A percentile compares a stretch with the other conserved stretches of the same genome.
Conservation (phyloP, 345 rosid species). For the Euclidium syriacum region DNA sequence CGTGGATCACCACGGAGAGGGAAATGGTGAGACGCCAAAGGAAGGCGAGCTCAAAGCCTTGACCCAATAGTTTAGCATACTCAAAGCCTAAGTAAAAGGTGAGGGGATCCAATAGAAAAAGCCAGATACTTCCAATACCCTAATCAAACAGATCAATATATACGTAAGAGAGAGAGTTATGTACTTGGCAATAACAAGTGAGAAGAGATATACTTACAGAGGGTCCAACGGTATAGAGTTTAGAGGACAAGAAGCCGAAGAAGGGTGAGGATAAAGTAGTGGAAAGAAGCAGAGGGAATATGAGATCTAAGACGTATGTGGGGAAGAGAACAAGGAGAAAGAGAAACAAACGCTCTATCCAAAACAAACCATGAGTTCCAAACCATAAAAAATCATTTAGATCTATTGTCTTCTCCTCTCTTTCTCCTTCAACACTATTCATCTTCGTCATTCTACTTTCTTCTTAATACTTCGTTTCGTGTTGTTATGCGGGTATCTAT, state of each 20-base stretch:
- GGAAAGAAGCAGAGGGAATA: neutral
- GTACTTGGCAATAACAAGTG: neutral
- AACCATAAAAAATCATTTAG: no score
- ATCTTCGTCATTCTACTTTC: neutral
- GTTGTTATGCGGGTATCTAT: neutral
- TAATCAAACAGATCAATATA: neutral
- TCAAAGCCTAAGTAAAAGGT: conserved; percentile 14
- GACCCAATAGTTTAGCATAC: neutral
- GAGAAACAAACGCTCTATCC: conserved; percentile 11
- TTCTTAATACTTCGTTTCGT: neutral
- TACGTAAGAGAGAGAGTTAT: neutral
- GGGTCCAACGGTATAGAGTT: conserved; percentile 14
- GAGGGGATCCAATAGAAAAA: conserved; percentile 12
- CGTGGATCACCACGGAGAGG: conserved; percentile 8
- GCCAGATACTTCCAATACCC: conserved; percentile 21
- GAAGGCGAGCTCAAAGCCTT: conserved; percentile 15
- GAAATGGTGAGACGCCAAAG: conserved; percentile 14
- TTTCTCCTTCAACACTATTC: neutral
- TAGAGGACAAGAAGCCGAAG: conserved; percentile 2
- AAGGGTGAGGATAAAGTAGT: neutral
- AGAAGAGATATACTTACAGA: conserved; percentile 14
- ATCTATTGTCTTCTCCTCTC: neutral
- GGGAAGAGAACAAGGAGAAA: conserved; percentile 12
- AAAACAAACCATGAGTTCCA: neutral
- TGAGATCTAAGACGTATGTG: neutral